Evolutionary conservation across 345 rosid genomes (phyloP), one percentile per base, ranked within the genome.

Genomic region (Aegle marmelos): DNA sequence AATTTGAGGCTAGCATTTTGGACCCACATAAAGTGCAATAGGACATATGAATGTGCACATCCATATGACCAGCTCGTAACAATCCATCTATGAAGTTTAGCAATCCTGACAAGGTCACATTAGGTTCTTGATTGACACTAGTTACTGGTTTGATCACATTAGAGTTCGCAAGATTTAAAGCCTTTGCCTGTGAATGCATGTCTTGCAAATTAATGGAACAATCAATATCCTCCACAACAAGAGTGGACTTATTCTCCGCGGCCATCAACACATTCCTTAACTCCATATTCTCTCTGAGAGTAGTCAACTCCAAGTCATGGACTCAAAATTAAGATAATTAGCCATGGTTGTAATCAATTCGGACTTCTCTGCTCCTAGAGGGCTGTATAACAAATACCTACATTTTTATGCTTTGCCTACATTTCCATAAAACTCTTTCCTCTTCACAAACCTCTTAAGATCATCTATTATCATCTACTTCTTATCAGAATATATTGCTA

Each of bases 331-430:
- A 4, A 83, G 76, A 73, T 72, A 73, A 70, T 83, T 77, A 6
- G 83, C 83, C 83, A 83, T 77, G 37, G 83, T 76, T 16, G 86
- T 81, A 21, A 83, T 77, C 81, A 80, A 80, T 76, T 83, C 80
- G 10, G 86, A 83, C 5, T 80, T 83, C 41, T 81, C 79, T 0
- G 81, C 77, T 14, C 83, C 83, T 4, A 77, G 86, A 4, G 86
- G 83, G 3, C 83, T 81, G 56, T 68, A 77, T 59, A 83, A 27
- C 59, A 83, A 61, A 25, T 80, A 83, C 58, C 81, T 76, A 2
- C 79, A 27, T 68, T 83, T 83, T 79, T 81, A 79, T 33, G 83
- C 83, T 62, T 79, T 83, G 13, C 85, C 85, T 9, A 83, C 76
- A 9, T 41, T 83, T 74, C 63, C 77, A 25, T 83, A 83, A 36